Percentiles rank a stretch among this genome's conserved stretches.
These are phyloP conservation scores for Didymella sp. DNA, from an alignment of 2,329 filamentous ascomycete genomes.

Conservation along the genomic window DNA sequence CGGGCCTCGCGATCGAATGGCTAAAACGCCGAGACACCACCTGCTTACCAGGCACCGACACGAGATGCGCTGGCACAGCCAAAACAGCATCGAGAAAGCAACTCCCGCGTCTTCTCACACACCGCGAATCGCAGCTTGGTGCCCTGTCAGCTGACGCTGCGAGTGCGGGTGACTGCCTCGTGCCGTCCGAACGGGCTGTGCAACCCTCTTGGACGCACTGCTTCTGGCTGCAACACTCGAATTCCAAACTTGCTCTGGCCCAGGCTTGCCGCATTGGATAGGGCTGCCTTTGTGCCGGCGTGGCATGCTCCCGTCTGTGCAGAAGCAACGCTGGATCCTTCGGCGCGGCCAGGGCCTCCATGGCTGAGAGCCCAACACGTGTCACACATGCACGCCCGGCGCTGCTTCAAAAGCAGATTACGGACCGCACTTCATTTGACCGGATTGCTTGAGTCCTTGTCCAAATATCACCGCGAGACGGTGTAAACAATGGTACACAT, in stretches of 20 bases:
- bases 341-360: constrained; percentile 13
- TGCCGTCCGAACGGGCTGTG: constrained; percentile 17
- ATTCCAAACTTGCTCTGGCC: constrained; percentile 9
- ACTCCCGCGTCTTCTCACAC: constrained; percentile 9
- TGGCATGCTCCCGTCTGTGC: constrained; percentile 15
- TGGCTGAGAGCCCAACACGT: constrained; percentile 19
- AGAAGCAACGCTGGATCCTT: constrained; percentile 9
- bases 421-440: constrained; percentile 11
- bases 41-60: constrained; percentile 21
- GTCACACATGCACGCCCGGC: constrained; percentile 11
- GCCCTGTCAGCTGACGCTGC: constrained; percentile 21
- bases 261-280: constrained; percentile 34
- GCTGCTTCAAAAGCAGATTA: constrained; percentile 13
- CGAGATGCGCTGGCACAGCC: constrained; percentile 26
- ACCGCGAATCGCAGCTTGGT: constrained; percentile 13
- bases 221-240: constrained; percentile 7
- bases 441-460: neutral
- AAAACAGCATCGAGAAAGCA: constrained; percentile 23
- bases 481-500: neutral
- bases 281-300: constrained; percentile 28
- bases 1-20: constrained; percentile 2
- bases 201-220: constrained; percentile 2
- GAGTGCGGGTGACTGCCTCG: constrained; percentile 14
- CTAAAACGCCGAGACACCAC: constrained; percentile 8
- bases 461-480: constrained; percentile 1